These are phyloP conservation scores for Irpex rosettiformis DNA, from an alignment of 1,284 basidiomycete genomes.

Conservation along the genomic window DNA sequence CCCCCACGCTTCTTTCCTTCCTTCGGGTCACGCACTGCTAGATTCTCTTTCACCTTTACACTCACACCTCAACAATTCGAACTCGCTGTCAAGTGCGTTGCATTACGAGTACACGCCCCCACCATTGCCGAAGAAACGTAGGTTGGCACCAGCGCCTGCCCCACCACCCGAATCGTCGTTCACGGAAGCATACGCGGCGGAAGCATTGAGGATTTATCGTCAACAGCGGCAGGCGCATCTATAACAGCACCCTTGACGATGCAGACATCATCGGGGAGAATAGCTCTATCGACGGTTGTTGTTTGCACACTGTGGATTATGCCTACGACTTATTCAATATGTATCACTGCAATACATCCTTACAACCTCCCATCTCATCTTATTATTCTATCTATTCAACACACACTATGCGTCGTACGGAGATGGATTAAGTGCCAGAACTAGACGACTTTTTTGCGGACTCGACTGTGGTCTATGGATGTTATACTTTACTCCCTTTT, in stretches of 20 bases:
- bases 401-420: no score
- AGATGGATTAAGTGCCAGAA: no score
- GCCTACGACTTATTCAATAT: not conserved
- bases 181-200: not conserved
- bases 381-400: no score
- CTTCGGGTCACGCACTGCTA: not conserved
- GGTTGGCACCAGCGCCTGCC: slow-evolving; percentile 8
- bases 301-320: not conserved
- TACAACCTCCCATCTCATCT: not conserved
- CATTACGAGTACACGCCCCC: not conserved
- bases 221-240: not conserved
- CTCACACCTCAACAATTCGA: no score
- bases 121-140: slow-evolving; percentile 8
- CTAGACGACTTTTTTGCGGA: no score
- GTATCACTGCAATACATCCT: not conserved
- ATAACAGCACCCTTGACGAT: not conserved
- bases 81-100: not conserved
- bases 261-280: not conserved
- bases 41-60: not conserved
- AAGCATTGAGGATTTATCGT: not conserved
- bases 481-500: no score
- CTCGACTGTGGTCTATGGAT: no score
- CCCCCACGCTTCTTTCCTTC: slow-evolving; percentile 3
- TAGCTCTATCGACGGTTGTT: not conserved
- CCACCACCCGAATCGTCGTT: not conserved